These are phyloP conservation scores for Tolypocladium tundrense DNA, from an alignment of 2,329 filamentous ascomycete genomes.

Conservation along the genomic window DNA sequence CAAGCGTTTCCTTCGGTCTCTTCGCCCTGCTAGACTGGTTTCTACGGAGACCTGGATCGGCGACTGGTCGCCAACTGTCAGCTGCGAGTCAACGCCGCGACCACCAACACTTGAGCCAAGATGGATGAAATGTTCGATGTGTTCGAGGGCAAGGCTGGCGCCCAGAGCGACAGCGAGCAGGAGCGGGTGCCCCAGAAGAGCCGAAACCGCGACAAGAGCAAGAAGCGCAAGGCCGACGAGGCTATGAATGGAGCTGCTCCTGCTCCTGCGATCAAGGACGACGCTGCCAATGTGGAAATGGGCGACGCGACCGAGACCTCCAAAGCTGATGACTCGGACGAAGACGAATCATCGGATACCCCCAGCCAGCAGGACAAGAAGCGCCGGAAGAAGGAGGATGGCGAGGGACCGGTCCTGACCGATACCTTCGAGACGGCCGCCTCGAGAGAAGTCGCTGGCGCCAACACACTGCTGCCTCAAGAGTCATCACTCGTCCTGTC, in stretches of 20 bases:
- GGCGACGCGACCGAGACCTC: constrained; percentile 32
- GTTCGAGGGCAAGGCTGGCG: constrained; percentile 54
- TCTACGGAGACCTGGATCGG: not conserved
- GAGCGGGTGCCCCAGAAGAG: constrained; percentile 35
- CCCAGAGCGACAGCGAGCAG: constrained; percentile 30
- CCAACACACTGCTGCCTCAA: constrained; percentile 54
- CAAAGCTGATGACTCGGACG: constrained; percentile 22
- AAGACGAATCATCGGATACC: constrained; percentile 28
- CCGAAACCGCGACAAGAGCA: constrained; percentile 52
- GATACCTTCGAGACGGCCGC: constrained; percentile 94
- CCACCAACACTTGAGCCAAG: constrained; percentile 4
- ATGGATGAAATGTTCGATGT: constrained; percentile 80
- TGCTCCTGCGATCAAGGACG: constrained; percentile 5
- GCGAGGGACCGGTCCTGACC: constrained; percentile 67
- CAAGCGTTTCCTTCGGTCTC: not conserved
- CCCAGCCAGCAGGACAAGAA: constrained; percentile 50
- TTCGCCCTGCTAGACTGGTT: not conserved
- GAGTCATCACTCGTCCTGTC: constrained; percentile 73
- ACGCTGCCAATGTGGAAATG: constrained; percentile 19
- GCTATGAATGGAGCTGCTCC: constrained; percentile 48
- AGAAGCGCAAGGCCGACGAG: constrained; percentile 81
- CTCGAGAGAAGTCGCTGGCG: constrained; percentile 78
- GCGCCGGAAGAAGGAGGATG: constrained; percentile 52
- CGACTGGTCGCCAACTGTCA: not conserved
- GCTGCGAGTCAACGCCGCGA: not conserved